A percentile compares a stretch with the other conserved stretches of the same genome.
Evolutionary conservation across 1,284 basidiomycete genomes (phyloP).

Genomic region (Leccinum griseonigrum): DNA sequence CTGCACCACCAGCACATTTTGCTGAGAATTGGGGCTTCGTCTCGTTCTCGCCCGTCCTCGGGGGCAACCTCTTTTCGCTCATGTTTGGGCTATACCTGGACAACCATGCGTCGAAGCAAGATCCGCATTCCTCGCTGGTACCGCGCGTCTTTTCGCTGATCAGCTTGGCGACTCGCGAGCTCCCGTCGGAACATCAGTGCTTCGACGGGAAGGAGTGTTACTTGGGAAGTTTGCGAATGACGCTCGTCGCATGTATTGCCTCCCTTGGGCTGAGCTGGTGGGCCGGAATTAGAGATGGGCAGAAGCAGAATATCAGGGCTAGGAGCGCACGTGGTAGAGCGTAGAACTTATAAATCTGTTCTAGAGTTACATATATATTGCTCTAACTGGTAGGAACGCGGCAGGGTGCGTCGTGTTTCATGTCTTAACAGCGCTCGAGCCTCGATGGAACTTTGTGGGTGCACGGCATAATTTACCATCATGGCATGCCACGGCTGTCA

Average conservation of each 20-base stretch:
- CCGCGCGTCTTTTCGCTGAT: constrained; percentile 5
- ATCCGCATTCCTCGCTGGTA: not conserved
- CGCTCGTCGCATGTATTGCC: constrained; percentile 40
- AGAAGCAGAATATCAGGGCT: constrained; percentile 7
- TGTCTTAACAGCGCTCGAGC: too few relatives aligned
- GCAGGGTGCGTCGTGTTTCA: not conserved
- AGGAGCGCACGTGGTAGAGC: not conserved
- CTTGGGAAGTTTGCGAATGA: constrained; percentile 43
- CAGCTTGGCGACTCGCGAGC: constrained; percentile 16
- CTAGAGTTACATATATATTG: too few relatives aligned
- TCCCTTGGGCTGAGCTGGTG: constrained; percentile 45
- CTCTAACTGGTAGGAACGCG: not conserved
- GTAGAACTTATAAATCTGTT: not conserved
- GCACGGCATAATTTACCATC: too few relatives aligned
- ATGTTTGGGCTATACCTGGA: constrained; percentile 82
- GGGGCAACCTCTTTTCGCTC: constrained; percentile 83
- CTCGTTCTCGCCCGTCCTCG: constrained; percentile 73
- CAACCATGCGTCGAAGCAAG: constrained; percentile 48
- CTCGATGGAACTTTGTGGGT: too few relatives aligned
- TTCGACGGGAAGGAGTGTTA: constrained; percentile 48
- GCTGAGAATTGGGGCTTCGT: constrained; percentile 87
- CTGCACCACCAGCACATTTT: constrained; percentile 52
- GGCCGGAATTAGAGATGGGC: constrained; percentile 41
- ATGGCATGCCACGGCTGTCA: too few relatives aligned
- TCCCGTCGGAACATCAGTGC: constrained; percentile 41